Percentiles rank a stretch among this genome's conserved stretches.
Conservation (phyloP, 2,329 filamentous ascomycete species). For the Pseudomassariella vexata region DNA sequence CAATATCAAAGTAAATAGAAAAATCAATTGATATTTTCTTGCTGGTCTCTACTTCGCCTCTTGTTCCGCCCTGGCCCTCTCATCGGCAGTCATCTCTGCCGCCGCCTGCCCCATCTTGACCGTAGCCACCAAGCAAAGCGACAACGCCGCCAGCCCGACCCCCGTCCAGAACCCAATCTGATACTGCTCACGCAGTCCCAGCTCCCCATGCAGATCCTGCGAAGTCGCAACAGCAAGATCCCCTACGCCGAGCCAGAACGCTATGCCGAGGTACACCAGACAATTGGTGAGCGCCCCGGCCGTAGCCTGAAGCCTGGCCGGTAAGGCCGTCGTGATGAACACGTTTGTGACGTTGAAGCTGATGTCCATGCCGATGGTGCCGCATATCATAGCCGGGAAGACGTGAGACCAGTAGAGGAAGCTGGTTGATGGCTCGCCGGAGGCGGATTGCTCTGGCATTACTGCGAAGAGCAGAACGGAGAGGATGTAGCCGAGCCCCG, state of each 20-base stretch:
- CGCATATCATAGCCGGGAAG: constrained; percentile 64
- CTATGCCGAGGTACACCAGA: constrained; percentile 65
- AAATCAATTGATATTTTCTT: no score
- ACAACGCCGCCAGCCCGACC: constrained; percentile 18
- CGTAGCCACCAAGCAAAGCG: constrained; percentile 17
- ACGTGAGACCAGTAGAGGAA: constrained; percentile 66
- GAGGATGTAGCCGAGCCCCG: constrained; percentile 52
- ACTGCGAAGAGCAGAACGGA: constrained; percentile 59
- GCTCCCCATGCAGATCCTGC: constrained; percentile 12
- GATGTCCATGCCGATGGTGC: constrained; percentile 69
- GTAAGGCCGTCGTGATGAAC: constrained; percentile 70
- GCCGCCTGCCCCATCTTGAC: constrained; percentile 22
- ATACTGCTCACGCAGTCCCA: constrained; percentile 20
- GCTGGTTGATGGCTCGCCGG: constrained; percentile 19
- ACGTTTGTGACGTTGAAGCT: constrained; percentile 71
- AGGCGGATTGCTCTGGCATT: constrained; percentile 49
- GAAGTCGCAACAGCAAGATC: constrained; percentile 57
- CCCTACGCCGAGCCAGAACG: constrained; percentile 64
- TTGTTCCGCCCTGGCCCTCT: constrained; percentile 16
- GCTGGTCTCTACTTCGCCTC: constrained; percentile 2
- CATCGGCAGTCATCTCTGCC: constrained; percentile 24
- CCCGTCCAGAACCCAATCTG: constrained; percentile 24
- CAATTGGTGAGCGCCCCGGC: constrained; percentile 68
- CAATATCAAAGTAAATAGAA: no score
- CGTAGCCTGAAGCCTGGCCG: constrained; percentile 60